phyloP scores from a whole-genome alignment of 2,329 filamentous ascomycete genomes.

The Claviceps sorghi region DNA sequence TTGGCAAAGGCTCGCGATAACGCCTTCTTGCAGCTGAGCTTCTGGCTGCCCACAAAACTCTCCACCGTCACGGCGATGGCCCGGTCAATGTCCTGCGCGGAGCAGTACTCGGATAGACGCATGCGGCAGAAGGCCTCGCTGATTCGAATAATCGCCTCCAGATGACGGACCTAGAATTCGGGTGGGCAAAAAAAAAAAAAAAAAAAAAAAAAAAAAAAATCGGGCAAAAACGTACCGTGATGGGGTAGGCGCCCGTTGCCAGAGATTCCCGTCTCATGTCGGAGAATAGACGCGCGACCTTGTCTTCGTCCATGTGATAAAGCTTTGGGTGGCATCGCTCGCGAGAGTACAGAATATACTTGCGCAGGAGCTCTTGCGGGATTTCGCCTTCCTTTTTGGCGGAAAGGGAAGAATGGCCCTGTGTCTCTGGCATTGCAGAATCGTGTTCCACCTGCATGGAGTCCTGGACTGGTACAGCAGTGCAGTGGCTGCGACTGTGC shows the following conservation, averaged over 20 bases:
- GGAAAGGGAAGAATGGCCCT: slow-evolving; percentile 9
- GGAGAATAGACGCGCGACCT: slow-evolving; percentile 82
- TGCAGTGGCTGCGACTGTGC: slow-evolving; percentile 77
- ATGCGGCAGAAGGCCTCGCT: slow-evolving; percentile 92
- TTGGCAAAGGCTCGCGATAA: slow-evolving; percentile 90
- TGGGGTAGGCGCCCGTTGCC: slow-evolving; percentile 91
- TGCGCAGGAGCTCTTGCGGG: slow-evolving; percentile 76
- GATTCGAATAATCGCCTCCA: slow-evolving; percentile 95
- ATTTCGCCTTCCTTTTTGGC: slow-evolving; percentile 51
- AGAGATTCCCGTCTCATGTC: slow-evolving; percentile 91
- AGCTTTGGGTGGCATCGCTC: slow-evolving; percentile 83
- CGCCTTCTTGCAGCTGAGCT: slow-evolving; percentile 95
- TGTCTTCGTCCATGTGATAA: slow-evolving; percentile 96
- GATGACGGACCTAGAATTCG: slow-evolving; percentile 90
- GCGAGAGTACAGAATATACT: slow-evolving; percentile 92
- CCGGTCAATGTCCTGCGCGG: slow-evolving; percentile 79
- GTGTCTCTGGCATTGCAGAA: slow-evolving; percentile 27
- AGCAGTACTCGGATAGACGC: slow-evolving; percentile 93
- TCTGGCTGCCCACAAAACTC: slow-evolving; percentile 90
- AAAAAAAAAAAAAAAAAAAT: background rate
- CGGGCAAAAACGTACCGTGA: slow-evolving; percentile 54
- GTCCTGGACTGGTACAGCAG: slow-evolving; percentile 32
- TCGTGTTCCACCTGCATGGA: slow-evolving; percentile 52
- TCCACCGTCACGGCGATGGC: slow-evolving; percentile 95
- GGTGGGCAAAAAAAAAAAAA: no score